Conservation (phyloP, 208 protist species). For the Trypanosoma cruzi region DNA sequence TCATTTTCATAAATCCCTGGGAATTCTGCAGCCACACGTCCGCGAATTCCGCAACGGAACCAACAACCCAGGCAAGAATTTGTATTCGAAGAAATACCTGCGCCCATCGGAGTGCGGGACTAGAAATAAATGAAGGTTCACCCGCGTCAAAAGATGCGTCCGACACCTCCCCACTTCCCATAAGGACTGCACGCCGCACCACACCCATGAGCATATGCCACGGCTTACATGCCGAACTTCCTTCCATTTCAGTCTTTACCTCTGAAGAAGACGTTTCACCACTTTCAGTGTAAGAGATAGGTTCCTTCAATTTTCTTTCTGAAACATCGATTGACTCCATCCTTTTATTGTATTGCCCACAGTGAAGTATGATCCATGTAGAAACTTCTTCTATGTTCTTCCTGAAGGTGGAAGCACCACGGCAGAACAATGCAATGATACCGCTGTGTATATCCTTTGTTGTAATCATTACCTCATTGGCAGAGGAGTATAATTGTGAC, state of each 20-base stretch:
- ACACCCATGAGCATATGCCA: slow-evolving; percentile 20
- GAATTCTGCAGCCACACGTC: slow-evolving; percentile 6
- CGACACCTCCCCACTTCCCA: background rate
- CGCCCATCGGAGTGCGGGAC: slow-evolving; percentile 6
- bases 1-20: background rate
- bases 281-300: background rate
- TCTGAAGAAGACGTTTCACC: background rate
- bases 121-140: background rate
- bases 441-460: slow-evolving; percentile 5
- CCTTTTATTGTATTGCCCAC: background rate
- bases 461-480: background rate
- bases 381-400: slow-evolving; percentile 25
- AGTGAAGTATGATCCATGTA: slow-evolving; percentile 28
- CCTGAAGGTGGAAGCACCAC: slow-evolving; percentile 14
- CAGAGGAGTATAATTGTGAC: background rate
- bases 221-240: background rate
- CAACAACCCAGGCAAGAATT: slow-evolving; percentile 33
- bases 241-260: background rate
- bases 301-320: slow-evolving; percentile 2
- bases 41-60: slow-evolving; percentile 29
- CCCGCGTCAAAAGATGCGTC: background rate
- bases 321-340: background rate
- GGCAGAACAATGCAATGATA: slow-evolving; percentile 23
- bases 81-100: slow-evolving; percentile 25
- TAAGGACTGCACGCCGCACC: slow-evolving; percentile 16